Base-by-base conservation (phyloP, 495 filamentous ascomycete genomes). In the Pyronema domesticum region DNA sequence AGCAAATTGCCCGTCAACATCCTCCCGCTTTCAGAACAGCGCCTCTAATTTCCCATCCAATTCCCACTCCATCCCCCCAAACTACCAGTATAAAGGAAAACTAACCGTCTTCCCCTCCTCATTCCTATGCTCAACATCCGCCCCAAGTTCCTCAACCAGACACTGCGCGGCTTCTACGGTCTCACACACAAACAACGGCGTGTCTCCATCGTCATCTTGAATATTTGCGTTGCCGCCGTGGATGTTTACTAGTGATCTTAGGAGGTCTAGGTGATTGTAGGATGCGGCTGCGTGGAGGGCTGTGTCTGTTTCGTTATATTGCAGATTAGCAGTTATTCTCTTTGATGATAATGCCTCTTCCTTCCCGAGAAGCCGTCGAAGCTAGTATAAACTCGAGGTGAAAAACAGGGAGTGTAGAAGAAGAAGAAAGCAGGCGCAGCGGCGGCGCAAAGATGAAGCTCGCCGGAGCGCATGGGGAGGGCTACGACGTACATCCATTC, bases 221-320 rank as follows among this genome's bases (percentile, higher is more conserved):
- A 95, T 69, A 63, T 95, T 82, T 34, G 84, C 78, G 55, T 86
- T 70, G 8, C 86, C 86, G 18, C 81, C 69, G 68, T 85, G 88
- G 11, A 84, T 84, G 35, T 74, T 71, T n/a, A 93, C 75, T 1
- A 98, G 77, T 0, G 78, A 69, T 43, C 81, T 81, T 7, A 95
- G 78, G 23, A 96, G 81, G 51, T 81, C 77, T 35, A 81, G 68
- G 58, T 95, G 86, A 63, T 80, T 81, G 73, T 98, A 98, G 57
- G 89, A 95, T 34, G 82, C 78, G 6, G 89, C 85, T 18, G 91
- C 93, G 67, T 98, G 91, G 17, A 96, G 70, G 17, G 95, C 76
- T 13, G 89, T 93, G 71, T 98, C 61, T 55, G 59, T n/a, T n/a
- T n/a, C n/a, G n/a, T n/a, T n/a, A n/a, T n/a, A n/a, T 49, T 53